Evolutionary conservation across 139 green algal genomes (phyloP).

Genomic region (Desmodesmus armatus): DNA sequence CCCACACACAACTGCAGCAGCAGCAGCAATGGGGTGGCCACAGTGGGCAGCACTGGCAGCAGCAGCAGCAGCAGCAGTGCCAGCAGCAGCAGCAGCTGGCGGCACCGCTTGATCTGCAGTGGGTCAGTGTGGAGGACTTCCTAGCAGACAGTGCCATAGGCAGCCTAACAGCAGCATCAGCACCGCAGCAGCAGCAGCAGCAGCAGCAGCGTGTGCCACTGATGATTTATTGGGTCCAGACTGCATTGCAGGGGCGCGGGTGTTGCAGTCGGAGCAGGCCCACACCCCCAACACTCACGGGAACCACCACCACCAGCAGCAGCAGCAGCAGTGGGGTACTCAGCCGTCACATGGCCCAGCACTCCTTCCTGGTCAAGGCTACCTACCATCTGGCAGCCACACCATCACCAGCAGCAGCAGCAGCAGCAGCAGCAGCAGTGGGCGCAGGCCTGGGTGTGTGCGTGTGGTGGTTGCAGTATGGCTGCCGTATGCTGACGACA

Average conservation of each 20-base stretch:
- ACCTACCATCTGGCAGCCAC: neutral
- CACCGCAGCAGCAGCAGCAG: constrained; percentile 5
- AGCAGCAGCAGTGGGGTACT: neutral
- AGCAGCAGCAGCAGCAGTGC: neutral
- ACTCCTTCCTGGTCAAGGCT: too few species aligned
- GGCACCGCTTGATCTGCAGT: neutral
- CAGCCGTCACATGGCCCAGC: too few species aligned
- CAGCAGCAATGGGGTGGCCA: neutral
- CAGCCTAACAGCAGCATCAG: neutral
- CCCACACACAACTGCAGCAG: neutral
- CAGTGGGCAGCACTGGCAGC: neutral
- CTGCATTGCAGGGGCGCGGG: constrained; percentile 9
- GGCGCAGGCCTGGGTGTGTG: neutral
- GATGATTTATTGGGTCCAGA: neutral
- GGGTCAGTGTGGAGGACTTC: constrained; percentile 28
- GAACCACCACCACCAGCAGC: neutral
- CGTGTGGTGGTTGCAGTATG: constrained; percentile 18
- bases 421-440: neutral
- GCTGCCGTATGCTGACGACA: constrained; percentile 15
- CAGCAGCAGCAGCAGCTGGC: constrained; percentile 33
- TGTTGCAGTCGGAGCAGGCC: neutral
- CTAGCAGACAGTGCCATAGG: constrained; percentile 9
- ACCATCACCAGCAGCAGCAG: constrained; percentile 7
- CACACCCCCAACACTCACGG: neutral
- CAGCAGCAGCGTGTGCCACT: neutral